phyloP scores from a whole-genome alignment of 192 early-diverging fungal species.

The Dimargaris verticillata region DNA sequence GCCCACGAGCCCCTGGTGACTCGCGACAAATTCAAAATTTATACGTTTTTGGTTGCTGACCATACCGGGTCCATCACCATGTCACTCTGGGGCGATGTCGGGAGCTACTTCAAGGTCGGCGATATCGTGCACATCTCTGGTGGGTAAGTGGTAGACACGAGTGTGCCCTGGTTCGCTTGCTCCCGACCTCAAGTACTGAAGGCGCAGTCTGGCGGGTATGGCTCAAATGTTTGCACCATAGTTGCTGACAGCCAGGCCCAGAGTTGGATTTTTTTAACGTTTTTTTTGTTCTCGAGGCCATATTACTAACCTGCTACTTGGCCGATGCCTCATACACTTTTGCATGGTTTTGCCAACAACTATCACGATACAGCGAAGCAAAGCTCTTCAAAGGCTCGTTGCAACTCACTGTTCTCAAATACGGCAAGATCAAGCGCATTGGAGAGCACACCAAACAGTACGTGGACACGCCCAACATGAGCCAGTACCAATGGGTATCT shows the following conservation, averaged over 20 bases:
- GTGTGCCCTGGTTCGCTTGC: too few species aligned
- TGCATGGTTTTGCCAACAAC: too few species aligned
- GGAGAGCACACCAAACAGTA: constrained; percentile 34
- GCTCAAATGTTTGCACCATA: too few species aligned
- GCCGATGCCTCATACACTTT: too few species aligned
- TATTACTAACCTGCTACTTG: too few species aligned
- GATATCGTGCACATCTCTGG: constrained; percentile 39
- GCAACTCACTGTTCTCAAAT: constrained; percentile 30
- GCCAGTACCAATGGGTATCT: constrained; percentile 27
- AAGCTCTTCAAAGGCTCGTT: constrained; percentile 36
- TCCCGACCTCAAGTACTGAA: too few species aligned
- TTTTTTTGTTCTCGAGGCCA: too few species aligned
- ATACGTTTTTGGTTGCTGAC: constrained; percentile 45
- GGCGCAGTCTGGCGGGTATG: too few species aligned
- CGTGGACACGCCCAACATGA: constrained; percentile 26
- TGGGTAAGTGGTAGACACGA: constrained; percentile 16
- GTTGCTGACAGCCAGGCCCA: too few species aligned
- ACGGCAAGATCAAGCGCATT: constrained; percentile 35
- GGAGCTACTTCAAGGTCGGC: constrained; percentile 30
- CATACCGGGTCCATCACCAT: constrained; percentile 36
- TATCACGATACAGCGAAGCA: constrained; percentile 23
- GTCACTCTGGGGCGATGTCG: constrained; percentile 37
- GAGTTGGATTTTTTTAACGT: too few species aligned
- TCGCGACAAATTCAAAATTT: constrained; percentile 31
- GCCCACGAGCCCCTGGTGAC: constrained; percentile 25